phyloP scores from a whole-genome alignment of 2,329 filamentous ascomycete genomes.

The Curvularia sp. region DNA sequence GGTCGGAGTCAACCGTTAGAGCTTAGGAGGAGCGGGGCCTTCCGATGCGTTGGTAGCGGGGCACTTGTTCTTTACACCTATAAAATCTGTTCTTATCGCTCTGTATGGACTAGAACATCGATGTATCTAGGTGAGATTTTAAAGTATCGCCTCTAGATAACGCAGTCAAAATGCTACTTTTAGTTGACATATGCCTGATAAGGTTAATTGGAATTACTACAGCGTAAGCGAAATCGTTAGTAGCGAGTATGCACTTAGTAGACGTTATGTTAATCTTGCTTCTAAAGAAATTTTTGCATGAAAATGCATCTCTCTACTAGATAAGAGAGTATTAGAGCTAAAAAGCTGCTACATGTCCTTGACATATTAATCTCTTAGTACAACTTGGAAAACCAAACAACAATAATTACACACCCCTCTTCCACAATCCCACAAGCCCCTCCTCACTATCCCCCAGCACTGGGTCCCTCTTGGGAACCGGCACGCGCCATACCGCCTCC shows the following conservation, averaged over 20 bases:
- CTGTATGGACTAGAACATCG: background rate
- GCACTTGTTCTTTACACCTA: background rate
- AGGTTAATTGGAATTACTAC: too few relatives aligned
- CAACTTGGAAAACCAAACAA: background rate
- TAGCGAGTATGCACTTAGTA: too few relatives aligned
- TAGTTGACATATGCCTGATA: too few relatives aligned
- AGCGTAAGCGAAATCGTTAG: too few relatives aligned
- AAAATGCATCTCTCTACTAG: too few relatives aligned
- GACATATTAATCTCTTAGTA: too few relatives aligned
- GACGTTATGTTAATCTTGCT: too few relatives aligned
- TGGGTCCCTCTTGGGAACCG: conserved; percentile 58
- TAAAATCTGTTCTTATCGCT: background rate
- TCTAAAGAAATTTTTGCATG: too few relatives aligned
- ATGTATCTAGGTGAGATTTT: background rate
- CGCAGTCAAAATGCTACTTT: too few relatives aligned
- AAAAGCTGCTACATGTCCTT: too few relatives aligned
- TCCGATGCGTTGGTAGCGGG: conserved; percentile 9
- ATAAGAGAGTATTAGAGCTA: too few relatives aligned
- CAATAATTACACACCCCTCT: background rate
- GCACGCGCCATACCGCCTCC: conserved; percentile 56
- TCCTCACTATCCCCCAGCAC: conserved; percentile 53
- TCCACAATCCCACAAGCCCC: conserved; percentile 52
- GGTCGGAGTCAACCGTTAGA: conserved; percentile 12
- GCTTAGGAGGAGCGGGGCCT: conserved; percentile 5
- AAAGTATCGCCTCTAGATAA: background rate